A percentile compares a stretch with the other conserved stretches of the same genome.
Conservation (phyloP, 768 basidiomycete genomes). For the Agrocybe pediades region DNA sequence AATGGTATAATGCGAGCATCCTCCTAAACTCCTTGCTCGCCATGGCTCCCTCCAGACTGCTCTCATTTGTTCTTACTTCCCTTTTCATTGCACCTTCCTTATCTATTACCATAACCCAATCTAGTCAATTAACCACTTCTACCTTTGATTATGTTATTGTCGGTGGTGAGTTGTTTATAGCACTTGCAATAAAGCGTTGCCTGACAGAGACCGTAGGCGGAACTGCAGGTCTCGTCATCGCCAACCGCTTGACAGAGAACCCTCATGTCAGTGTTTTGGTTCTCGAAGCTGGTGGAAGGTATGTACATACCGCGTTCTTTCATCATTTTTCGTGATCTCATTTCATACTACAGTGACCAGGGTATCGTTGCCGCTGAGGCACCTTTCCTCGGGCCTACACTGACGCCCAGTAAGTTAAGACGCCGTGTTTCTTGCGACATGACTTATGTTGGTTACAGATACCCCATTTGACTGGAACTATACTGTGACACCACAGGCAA, state of each 20-base stretch:
- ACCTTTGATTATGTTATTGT: constrained; percentile 8
- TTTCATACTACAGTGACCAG: neutral
- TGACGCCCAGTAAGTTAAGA: neutral
- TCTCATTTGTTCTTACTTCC: neutral
- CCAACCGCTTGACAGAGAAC: constrained; percentile 10
- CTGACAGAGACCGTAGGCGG: neutral
- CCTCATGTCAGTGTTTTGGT: neutral
- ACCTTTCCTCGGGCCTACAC: neutral
- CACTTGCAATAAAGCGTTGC: neutral
- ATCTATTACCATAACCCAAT: neutral
- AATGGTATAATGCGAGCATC: no score
- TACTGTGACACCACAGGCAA: neutral
- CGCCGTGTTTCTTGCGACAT: neutral
- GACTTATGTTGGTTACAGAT: neutral
- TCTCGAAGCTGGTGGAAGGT: constrained; percentile 5
- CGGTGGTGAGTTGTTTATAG: neutral
- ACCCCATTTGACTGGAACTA: constrained; percentile 5
- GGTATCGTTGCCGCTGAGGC: constrained; percentile 1
- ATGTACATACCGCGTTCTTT: neutral
- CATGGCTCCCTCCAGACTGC: neutral
- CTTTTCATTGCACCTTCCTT: neutral
- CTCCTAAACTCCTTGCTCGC: no score
- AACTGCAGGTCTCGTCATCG: constrained; percentile 8
- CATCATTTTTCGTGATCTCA: neutral
- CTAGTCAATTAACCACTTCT: neutral